Evolutionary conservation across 139 green algal species (phyloP).

Genomic region (Coelastrella sp.): DNA sequence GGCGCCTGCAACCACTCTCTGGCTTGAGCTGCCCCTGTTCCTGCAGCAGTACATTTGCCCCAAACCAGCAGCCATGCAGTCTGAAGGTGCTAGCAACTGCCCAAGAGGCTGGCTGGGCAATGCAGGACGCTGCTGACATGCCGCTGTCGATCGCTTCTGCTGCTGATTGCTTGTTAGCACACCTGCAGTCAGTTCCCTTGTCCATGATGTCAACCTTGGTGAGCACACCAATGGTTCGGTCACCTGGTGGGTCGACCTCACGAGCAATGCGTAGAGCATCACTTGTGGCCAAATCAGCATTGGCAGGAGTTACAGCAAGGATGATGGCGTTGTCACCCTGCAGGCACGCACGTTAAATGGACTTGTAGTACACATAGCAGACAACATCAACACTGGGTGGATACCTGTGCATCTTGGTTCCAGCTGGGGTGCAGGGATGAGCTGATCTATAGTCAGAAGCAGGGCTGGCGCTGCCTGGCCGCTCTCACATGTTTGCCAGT

Average conservation of each 20-base stretch:
- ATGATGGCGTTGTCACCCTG: slow-evolving; percentile 93
- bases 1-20: too few relatives aligned
- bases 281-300: slow-evolving; percentile 95
- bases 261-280: slow-evolving; percentile 96
- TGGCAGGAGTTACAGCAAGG: slow-evolving; percentile 96
- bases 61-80: too few relatives aligned
- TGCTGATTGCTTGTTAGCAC: background rate
- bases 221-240: slow-evolving; percentile 80
- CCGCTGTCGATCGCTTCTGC: too few relatives aligned
- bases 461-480: too few relatives aligned
- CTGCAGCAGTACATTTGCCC: too few relatives aligned
- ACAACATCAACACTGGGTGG: too few relatives aligned
- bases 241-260: slow-evolving; percentile 85
- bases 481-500: too few relatives aligned
- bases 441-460: too few relatives aligned
- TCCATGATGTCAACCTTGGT: slow-evolving; percentile 99
- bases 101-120: background rate
- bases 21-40: too few relatives aligned
- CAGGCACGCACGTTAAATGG: background rate
- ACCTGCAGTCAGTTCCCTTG: slow-evolving; percentile 88
- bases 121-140: background rate
- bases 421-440: too few relatives aligned
- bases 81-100: background rate
- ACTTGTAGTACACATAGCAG: too few relatives aligned
- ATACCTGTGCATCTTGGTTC: too few relatives aligned